phyloP scores from a whole-genome alignment of 1,139 yeast genomes.

The Hyphopichia khmerensis region DNA sequence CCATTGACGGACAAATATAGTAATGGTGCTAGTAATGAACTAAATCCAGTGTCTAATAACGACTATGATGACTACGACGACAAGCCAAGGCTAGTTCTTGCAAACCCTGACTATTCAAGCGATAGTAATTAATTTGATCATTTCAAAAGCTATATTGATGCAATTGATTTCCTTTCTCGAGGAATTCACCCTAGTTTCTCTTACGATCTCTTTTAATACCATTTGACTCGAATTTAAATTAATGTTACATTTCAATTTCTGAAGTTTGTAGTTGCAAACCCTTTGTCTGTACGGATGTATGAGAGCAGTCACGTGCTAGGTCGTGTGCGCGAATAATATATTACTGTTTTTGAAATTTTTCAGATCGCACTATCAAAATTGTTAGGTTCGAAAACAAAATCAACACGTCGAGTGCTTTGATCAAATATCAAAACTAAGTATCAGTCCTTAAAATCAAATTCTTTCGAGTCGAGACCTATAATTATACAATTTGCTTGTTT shows the following conservation, averaged over 20 bases:
- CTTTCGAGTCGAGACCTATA: too few relatives aligned
- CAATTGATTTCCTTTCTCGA: too few relatives aligned
- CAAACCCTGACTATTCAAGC: conserved; percentile 59
- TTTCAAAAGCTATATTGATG: too few relatives aligned
- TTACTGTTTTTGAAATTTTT: neutral
- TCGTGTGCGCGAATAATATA: neutral
- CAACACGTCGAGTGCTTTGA: conserved; percentile 8
- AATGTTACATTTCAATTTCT: neutral
- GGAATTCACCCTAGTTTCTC: neutral
- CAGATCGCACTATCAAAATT: neutral
- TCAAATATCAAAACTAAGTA: too few relatives aligned
- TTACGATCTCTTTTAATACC: neutral
- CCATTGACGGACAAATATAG: conserved; percentile 1
- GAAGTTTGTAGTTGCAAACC: too few relatives aligned
- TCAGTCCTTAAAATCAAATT: too few relatives aligned
- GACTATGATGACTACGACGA: conserved; percentile 36
- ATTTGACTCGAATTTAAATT: neutral
- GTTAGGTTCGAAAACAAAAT: conserved; percentile 1
- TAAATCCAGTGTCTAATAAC: conserved; percentile 8
- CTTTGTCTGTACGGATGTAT: too few relatives aligned
- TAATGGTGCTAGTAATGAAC: too few relatives aligned
- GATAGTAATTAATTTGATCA: conserved; percentile 31
- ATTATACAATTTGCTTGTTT: too few relatives aligned
- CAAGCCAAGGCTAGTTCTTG: conserved; percentile 55
- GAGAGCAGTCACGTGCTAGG: too few relatives aligned